Evolutionary conservation across 805 yeast species (phyloP).

Genomic region (Saccharomycopsis sp.): DNA sequence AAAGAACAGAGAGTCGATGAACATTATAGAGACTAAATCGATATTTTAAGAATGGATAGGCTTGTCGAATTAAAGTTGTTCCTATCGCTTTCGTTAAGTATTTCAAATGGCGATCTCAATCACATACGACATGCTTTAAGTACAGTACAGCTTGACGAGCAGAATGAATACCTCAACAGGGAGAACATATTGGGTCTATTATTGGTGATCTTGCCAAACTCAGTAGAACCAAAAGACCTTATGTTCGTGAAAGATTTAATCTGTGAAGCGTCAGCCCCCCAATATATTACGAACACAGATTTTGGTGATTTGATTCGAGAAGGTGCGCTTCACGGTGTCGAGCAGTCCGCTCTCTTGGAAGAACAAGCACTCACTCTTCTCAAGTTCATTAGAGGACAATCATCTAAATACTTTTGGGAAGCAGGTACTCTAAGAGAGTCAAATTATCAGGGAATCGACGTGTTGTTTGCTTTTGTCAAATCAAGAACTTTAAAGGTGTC

Average conservation of each 20-base stretch:
- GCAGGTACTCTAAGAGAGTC: background rate
- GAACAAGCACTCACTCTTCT: constrained; percentile 1
- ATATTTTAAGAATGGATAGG: constrained; percentile 31
- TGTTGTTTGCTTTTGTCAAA: constrained; percentile 13
- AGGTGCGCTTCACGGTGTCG: constrained; percentile 5
- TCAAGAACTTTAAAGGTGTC: constrained; percentile 19
- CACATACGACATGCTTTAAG: background rate
- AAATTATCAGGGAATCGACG: too few relatives aligned
- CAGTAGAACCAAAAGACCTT: constrained; percentile 11
- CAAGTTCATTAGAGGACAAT: constrained; percentile 1
- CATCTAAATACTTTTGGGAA: constrained; percentile 8
- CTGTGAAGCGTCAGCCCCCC: background rate
- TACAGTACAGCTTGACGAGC: background rate
- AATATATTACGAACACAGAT: background rate
- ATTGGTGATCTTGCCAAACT: constrained; percentile 14
- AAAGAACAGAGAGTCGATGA: too few relatives aligned
- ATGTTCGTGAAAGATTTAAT: constrained; percentile 10
- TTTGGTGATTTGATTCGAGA: constrained; percentile 1
- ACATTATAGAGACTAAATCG: too few relatives aligned
- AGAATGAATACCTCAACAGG: constrained; percentile 1
- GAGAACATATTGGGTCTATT: constrained; percentile 11
- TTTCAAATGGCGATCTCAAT: constrained; percentile 11
- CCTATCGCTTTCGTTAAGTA: constrained; percentile 8
- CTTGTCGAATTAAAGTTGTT: constrained; percentile 12
- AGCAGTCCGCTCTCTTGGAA: constrained; percentile 4